Base-by-base conservation (phyloP, 192 early-diverging fungal genomes). In the Backusella sp. region DNA sequence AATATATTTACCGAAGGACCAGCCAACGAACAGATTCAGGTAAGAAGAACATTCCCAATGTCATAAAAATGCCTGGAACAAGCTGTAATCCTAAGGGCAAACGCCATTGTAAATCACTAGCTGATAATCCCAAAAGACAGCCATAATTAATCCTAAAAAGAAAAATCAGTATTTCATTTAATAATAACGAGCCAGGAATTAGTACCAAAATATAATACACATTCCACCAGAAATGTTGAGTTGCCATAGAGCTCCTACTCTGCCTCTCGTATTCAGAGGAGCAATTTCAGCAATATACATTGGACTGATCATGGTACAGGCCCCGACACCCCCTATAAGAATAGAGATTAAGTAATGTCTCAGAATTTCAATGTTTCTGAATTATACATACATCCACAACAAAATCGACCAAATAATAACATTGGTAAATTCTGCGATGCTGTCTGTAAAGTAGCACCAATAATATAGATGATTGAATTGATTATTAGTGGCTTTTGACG, bases 1-100 rank as follows among this genome's bases (percentile, higher is more conserved):
- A 4, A 62, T 62, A 12, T n/a, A 39, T 23, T 11, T 69, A 69
- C 68, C 37, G 68, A 69, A 69, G 68, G 11, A 69, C 68, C 37
- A 69, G 21, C 68, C 68, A 69, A 3, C 68, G 68, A 69, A 69
- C 37, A 8, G 68, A 69, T 41, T 69, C 68, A 32, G 65, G 73
- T 32, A 73, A 59, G 32, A 73, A 73, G 17, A 73, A 19, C 65
- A 56, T 74, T 41, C 74, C 74, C 0, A 21, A 28, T n/a, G 36
- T 12, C 36, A 76, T 32, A n/a, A 76, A n/a, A 49, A 41, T 17
- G 1, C 74, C 74, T 21, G 74, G 74, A 69, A 76, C 66, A 8
- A 76, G 35, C 37, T 76, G 74, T 23, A 76, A 41, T 5, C 66
- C 74, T 44, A 76, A 39, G 21, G 74, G 62, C 8, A 76, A 39